Evolutionary conservation across 1,284 basidiomycete genomes (phyloP).

Genomic region (Rhodofomes roseus): DNA sequence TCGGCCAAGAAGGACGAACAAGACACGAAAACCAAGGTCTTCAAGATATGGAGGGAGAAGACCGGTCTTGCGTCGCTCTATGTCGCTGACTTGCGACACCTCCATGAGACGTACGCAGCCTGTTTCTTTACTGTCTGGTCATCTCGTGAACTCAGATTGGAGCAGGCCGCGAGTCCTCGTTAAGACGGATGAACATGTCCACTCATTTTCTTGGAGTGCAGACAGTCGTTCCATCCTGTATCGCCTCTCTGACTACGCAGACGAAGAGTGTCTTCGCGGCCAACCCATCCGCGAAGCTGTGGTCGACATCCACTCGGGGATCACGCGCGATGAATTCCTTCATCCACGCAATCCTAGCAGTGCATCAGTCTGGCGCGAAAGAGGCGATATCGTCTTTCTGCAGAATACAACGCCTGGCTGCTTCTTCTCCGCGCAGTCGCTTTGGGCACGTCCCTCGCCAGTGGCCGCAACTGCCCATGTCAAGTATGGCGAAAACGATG

Average conservation of each 20-base stretch:
- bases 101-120: neutral
- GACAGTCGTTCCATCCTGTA: slow-evolving; percentile 4
- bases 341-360: neutral
- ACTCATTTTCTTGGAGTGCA: slow-evolving; percentile 4
- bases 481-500: neutral
- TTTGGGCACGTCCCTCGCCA: neutral
- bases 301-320: neutral
- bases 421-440: neutral
- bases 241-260: neutral
- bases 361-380: slow-evolving; percentile 1
- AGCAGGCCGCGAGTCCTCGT: neutral
- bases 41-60: slow-evolving; percentile 7
- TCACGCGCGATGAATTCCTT: neutral
- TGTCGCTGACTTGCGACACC: neutral
- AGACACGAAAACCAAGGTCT: neutral
- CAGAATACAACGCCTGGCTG: neutral
- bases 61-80: neutral
- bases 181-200: neutral
- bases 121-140: neutral
- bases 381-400: slow-evolving; percentile 3
- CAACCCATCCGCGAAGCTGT: neutral
- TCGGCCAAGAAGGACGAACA: neutral
- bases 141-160: no score
- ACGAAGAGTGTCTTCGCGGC: neutral
- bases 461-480: neutral